phyloP scores from a whole-genome alignment of 2,329 filamentous ascomycete genomes.

The Coniochaeta prunicola region DNA sequence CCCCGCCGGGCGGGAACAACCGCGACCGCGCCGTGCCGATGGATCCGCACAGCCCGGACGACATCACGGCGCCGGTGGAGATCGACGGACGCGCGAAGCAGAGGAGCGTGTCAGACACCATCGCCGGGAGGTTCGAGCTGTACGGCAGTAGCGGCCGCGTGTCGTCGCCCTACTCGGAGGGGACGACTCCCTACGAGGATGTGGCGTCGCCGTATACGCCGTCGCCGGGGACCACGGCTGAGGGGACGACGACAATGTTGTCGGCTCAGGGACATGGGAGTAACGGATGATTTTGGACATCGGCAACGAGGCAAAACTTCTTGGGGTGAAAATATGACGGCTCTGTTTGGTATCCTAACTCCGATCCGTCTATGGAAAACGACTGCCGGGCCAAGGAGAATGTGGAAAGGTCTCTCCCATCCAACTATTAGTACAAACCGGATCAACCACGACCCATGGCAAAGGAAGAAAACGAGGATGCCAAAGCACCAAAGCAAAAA shows the following conservation, averaged over 20 bases:
- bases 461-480: not conserved
- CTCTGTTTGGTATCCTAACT: not conserved
- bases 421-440: not conserved
- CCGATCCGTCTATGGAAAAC: conserved; percentile 1
- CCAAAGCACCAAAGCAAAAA: not conserved
- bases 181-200: not conserved
- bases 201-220: conserved; percentile 4
- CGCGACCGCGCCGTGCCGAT: conserved; percentile 29
- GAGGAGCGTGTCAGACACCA: conserved; percentile 14
- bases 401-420: not conserved
- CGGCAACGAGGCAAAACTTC: not conserved
- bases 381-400: not conserved
- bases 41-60: conserved; percentile 37
- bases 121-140: conserved; percentile 33
- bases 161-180: conserved; percentile 7
- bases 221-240: not conserved
- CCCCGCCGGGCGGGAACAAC: conserved; percentile 18
- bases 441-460: not conserved
- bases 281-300: not conserved
- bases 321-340: not conserved
- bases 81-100: conserved; percentile 31
- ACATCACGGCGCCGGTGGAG: conserved; percentile 46
- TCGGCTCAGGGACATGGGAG: not conserved
- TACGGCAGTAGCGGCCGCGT: conserved; percentile 27
- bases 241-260: not conserved